Evolutionary conservation across 140 eudicot species (phyloP), one percentile per base, ranked within the genome.

Genomic region (Stevia rebaudiana): DNA sequence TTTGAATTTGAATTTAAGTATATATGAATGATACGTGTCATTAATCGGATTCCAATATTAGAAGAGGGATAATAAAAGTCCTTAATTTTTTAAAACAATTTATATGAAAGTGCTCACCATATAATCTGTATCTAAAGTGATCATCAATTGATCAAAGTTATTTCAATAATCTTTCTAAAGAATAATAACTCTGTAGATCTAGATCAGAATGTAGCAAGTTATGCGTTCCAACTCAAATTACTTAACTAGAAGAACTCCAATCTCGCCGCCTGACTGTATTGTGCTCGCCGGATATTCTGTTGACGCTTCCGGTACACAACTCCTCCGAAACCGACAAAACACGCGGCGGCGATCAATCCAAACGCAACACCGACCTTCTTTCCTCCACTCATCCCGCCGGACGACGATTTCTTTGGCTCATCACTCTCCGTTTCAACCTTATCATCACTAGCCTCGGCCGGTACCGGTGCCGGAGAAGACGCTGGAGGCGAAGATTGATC

Each of bases 351-450:
- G 5, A 82, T 75, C 11, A 85, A 78, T 63, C 94, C 94, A 22
- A 85, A 42, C 4, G 84, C 89, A 23, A 85, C 43, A 4, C 94
- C 94, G 2, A 74, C 86, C 69, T 85, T 85, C 83, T 82, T 72
- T n/a, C 86, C 94, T 0, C 82, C 80, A 63, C 76, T 81, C 90
- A 81, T 84, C 4, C 87, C 87, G 0, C 65, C 68, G 8, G 74
- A 35, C 1, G 75, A 41, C 30, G 73, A 62, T 3, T 74, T 63
- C 41, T 55, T 36, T 9, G 16, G 53, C 5, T 69, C 64, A 3
- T 72, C 65, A 37, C 19, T 54, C 50, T 53, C 69, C 31, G 39
- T 49, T 36, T 42, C 73, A 3, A n/a, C 55, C 17, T 46, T 3
- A 6, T 50, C 72, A 24, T 67, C 72, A 43, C 71, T 62, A 19